Percentiles rank a stretch among this genome's conserved stretches.
Evolutionary conservation across 139 green algal species (phyloP).

Genomic region (Coccomyxa sp.): DNA sequence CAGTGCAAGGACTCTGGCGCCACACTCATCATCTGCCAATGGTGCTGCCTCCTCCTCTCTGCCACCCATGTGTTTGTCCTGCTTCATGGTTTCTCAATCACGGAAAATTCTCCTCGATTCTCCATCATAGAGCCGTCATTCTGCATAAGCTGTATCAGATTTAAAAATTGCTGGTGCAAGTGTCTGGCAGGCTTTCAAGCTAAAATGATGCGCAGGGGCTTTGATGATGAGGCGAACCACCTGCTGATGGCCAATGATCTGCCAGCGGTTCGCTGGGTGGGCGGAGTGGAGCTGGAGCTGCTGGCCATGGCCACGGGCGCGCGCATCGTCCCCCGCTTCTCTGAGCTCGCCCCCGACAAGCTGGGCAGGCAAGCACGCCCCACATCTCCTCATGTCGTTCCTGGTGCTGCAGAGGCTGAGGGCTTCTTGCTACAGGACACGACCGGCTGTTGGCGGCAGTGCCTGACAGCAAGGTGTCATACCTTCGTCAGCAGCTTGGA

Average conservation of each 20-base stretch:
- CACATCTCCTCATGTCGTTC: too few species aligned
- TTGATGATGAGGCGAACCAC: constrained; percentile 99
- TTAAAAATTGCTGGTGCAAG: too few species aligned
- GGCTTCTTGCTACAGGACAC: too few species aligned
- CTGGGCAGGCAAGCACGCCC: constrained; percentile 44
- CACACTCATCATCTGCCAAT: constrained; percentile 94
- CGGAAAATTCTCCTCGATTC: neutral
- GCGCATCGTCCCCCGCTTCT: constrained; percentile 86
- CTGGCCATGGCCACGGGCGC: constrained; percentile 97
- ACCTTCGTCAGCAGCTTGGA: too few species aligned
- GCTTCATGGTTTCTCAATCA: neutral
- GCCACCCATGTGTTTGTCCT: neutral
- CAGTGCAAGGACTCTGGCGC: constrained; percentile 90
- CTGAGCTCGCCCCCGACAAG: constrained; percentile 90
- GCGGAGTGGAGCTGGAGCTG: constrained; percentile 98
- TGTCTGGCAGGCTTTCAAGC: too few species aligned
- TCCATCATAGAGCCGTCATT: too few species aligned
- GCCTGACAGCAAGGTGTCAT: too few species aligned
- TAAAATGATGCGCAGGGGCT: constrained; percentile 74
- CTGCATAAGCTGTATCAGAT: too few species aligned
- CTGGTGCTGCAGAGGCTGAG: too few species aligned
- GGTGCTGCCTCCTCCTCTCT: constrained; percentile 28
- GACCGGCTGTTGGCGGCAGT: too few species aligned
- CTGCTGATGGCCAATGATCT: constrained; percentile 92
- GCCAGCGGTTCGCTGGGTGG: constrained; percentile 93